Conservation (phyloP, 495 filamentous ascomycete species). For the Talaromyces stipitatus region DNA sequence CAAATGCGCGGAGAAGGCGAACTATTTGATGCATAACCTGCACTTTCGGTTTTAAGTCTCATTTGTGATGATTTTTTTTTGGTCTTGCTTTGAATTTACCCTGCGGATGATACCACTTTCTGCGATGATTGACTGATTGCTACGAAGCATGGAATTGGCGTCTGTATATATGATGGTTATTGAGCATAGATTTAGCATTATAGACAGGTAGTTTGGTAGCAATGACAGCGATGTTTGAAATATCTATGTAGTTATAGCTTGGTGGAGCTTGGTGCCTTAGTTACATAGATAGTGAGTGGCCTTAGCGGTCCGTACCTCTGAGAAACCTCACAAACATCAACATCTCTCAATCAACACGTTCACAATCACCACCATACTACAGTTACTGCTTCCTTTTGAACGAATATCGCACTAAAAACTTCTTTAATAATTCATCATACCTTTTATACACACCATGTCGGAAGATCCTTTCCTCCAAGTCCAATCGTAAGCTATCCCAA, state of each 20-base stretch:
- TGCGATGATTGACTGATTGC: constrained; percentile 4
- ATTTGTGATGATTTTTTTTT: not conserved
- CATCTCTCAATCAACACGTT: too few species aligned
- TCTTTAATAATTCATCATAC: too few species aligned
- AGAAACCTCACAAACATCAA: too few species aligned
- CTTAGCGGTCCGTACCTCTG: not conserved
- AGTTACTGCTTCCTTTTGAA: too few species aligned
- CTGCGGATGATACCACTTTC: constrained; percentile 8
- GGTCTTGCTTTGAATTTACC: not conserved
- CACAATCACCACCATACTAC: too few species aligned
- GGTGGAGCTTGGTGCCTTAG: too few species aligned
- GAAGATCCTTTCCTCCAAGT: constrained; percentile 87
- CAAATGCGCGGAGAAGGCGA: constrained; percentile 19
- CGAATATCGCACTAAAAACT: too few species aligned
- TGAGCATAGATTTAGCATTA: not conserved
- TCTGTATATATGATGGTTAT: not conserved
- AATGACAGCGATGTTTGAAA: not conserved
- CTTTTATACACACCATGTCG: constrained; percentile 1
- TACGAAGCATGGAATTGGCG: not conserved
- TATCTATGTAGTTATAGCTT: not conserved
- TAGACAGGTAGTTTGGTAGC: not conserved
- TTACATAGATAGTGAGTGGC: too few species aligned
- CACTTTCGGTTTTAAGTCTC: not conserved
- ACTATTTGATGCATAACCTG: constrained; percentile 1
- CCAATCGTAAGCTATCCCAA: constrained; percentile 60